A percentile compares a stretch with the other conserved stretches of the same genome.
These are phyloP conservation scores for Trichoderma breve DNA, from an alignment of 2,329 filamentous ascomycete species.

Conservation along the genomic window DNA sequence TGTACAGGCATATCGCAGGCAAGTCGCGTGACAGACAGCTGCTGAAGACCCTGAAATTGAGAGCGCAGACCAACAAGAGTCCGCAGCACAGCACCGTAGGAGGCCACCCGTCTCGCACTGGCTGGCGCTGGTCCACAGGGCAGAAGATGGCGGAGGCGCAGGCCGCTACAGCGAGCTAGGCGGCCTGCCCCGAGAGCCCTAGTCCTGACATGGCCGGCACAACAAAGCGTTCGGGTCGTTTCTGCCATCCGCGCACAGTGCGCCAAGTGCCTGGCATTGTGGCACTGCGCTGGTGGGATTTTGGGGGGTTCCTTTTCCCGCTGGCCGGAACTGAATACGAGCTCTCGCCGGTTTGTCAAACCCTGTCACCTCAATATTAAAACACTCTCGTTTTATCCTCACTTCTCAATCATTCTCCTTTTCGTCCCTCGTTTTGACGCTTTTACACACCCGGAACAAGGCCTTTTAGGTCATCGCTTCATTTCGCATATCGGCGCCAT, in stretches of 20 bases:
- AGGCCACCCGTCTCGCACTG: neutral
- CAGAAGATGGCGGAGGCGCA: slow-evolving; percentile 15
- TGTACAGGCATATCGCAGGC: neutral
- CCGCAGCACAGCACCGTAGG: neutral
- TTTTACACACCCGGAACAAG: neutral
- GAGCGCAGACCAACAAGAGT: neutral
- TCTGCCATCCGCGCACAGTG: slow-evolving; percentile 1
- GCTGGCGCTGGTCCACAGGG: slow-evolving; percentile 3
- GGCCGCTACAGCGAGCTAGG: slow-evolving; percentile 9
- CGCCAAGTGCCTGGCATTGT: neutral
- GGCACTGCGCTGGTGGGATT: neutral
- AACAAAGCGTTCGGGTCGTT: slow-evolving; percentile 13
- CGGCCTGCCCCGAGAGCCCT: slow-evolving; percentile 16
- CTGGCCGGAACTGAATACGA: slow-evolving; percentile 17
- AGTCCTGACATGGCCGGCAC: neutral
- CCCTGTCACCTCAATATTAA: slow-evolving; percentile 20
- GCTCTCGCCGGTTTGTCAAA: slow-evolving; percentile 16
- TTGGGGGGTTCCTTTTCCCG: neutral
- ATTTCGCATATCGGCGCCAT: slow-evolving; percentile 3
- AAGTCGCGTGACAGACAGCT: neutral
- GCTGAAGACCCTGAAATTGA: neutral
- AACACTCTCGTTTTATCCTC: slow-evolving; percentile 19
- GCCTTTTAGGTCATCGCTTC: neutral
- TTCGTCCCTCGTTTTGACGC: slow-evolving; percentile 15
- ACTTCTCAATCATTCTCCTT: slow-evolving; percentile 16